These are phyloP conservation scores for Atractiella rhizophila DNA, from an alignment of 768 basidiomycete genomes.

Conservation along the genomic window DNA sequence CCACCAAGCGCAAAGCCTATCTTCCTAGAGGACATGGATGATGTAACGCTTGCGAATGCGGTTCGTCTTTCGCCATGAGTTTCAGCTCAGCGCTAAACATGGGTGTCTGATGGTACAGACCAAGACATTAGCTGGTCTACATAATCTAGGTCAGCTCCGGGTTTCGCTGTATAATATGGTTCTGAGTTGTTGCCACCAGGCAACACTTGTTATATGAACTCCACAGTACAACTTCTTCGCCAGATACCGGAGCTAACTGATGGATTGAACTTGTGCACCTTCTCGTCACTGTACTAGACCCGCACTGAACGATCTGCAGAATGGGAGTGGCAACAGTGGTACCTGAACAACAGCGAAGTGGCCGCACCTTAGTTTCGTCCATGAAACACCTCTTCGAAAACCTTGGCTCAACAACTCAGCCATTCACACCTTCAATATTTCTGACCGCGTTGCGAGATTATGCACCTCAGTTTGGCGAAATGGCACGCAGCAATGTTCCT, in stretches of 20 bases:
- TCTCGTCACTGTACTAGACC: background rate
- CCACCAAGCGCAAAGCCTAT: slow-evolving; percentile 51
- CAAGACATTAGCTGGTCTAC: slow-evolving; percentile 51
- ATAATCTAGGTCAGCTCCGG: slow-evolving; percentile 27
- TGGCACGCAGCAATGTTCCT: too few relatives aligned
- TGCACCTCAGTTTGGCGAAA: too few relatives aligned
- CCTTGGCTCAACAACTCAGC: slow-evolving; percentile 53
- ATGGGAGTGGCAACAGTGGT: background rate
- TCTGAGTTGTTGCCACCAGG: slow-evolving; percentile 28
- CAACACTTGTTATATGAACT: slow-evolving; percentile 96
- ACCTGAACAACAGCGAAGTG: slow-evolving; percentile 27
- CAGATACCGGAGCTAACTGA: slow-evolving; percentile 67
- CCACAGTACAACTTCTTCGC: slow-evolving; percentile 77
- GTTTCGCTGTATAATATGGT: background rate
- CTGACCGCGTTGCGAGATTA: too few relatives aligned
- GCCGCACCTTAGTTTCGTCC: too few relatives aligned
- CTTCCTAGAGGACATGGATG: slow-evolving; percentile 84
- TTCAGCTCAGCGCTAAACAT: background rate
- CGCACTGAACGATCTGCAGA: background rate
- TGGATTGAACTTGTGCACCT: slow-evolving; percentile 35
- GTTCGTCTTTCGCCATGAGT: slow-evolving; percentile 25
- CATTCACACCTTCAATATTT: slow-evolving; percentile 44
- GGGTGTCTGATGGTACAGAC: slow-evolving; percentile 26
- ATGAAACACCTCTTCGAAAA: slow-evolving; percentile 43
- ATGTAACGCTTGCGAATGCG: slow-evolving; percentile 49